Evolutionary conservation across 257 asterid species (phyloP), one percentile per base, ranked within the genome.

Genomic region (Solanum bukasovii): DNA sequence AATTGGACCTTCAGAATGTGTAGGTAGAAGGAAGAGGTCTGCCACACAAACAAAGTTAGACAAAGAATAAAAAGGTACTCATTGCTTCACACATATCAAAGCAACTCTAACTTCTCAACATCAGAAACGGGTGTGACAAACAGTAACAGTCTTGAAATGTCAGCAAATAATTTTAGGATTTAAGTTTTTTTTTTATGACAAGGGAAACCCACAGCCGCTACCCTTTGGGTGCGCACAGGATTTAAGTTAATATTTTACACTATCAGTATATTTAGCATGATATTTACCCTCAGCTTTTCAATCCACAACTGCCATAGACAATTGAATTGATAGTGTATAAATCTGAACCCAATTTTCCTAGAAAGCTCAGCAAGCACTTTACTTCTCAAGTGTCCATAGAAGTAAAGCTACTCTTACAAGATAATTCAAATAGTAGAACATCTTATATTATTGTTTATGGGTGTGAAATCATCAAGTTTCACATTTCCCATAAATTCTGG

Each of bases 1-100:
- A 90, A 92, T 86, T 94, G 98, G 87, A 96, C 96, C 94, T 96
- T 97, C 86, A 93, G 94, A 88, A 97, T 94, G 89, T 96, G 99
- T 86, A 97, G 95, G 92, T 92, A 94, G 84, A 93, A 95, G 88
- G 95, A 92, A 11, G 99, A 92, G n/a, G 99, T 96, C 99, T 97
- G 99, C 70, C n/a, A 49, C 61, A 31, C 20, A 82, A 82, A 82
- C 20, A 49, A 49, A 82, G 27, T 49, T 16, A 82, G 68, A 82
- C 27, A 0, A 31, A 18, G 31, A 31, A 31, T 49, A 82, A 49
- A 59, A 49, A 82, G 44, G 86, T 11, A 49, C 44, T 49, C 29
- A 49, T 21, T 49, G 70, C 35, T 82, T 82, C 44, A 31, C 44
- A 31, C 12, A 1, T 29, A 29, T 31, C 86, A 31, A 49, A 82